Evolutionary conservation across 352 stramenopile genomes (phyloP), one percentile per base, ranked within the genome.

Genomic region (Globisporangium irregulare): DNA sequence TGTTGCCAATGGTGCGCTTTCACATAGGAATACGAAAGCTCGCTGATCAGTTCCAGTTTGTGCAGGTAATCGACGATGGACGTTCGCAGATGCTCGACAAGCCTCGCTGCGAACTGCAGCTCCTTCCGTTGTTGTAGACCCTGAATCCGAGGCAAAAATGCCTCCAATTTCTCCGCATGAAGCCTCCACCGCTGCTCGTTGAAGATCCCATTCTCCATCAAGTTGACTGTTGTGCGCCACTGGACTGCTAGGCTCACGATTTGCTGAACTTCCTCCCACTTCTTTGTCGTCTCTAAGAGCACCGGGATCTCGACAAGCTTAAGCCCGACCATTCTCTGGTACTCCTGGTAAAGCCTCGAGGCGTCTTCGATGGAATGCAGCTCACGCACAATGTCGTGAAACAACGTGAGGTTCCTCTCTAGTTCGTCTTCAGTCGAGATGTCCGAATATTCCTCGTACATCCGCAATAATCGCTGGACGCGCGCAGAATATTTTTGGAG

Each of bases 121-220:
- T 64, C 20, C 4, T 67, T 71, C 9, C 69, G 55, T 43, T 75
- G 72, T 48, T 82, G 72, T 9, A 89, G 70, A 10, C 62, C 66
- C 1, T 72, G 62, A 56, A 89, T 73, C 1, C 73, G 66, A 14
- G 73, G 70, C 20, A 85, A 50, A 25, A 89, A 86, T 6, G 38
- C 55, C 9, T 66, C 67, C 3, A 90, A 66, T 32, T 71, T 77
- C 15, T 82, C 74, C 1, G 73, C 64, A 56, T 90, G 78, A 6
- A 29, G 25, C 50, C 53, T 41, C 84, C 84, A 92, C 20, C 81
- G 77, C 69, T 92, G 84, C 15, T 87, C 78, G 4, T 74, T 76
- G 65, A 92, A 91, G 55, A 90, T 84, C 0, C 77, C 79, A n/a
- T 80, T 84, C 61, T 91, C 82, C 80, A 91, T 92, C 22, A 75